These are phyloP conservation scores for Mucor indicus DNA, from an alignment of 371 early-diverging fungal species.

Conservation along the genomic window DNA sequence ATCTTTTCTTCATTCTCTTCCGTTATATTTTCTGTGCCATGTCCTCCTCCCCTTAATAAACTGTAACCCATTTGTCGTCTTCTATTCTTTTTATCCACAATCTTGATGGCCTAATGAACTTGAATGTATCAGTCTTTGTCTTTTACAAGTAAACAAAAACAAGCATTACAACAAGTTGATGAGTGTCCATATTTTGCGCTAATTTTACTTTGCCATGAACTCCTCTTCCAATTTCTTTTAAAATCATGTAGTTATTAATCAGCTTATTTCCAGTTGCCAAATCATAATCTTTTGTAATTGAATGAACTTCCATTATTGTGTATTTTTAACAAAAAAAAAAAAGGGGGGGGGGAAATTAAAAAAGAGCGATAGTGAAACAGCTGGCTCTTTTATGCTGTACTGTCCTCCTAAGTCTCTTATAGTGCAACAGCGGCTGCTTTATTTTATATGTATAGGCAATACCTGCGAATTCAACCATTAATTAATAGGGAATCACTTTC, in stretches of 20 bases:
- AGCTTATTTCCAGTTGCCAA: conserved; percentile 84
- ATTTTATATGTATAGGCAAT: no score
- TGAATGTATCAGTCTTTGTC: no score
- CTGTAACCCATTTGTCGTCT: conserved; percentile 62
- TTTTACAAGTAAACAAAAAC: no score
- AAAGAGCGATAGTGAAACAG: no score
- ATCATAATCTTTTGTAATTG: conserved; percentile 78
- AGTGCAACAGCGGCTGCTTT: no score
- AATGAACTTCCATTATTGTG: no score
- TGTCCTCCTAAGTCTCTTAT: no score
- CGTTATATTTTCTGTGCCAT: conserved; percentile 14
- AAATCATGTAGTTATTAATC: conserved; percentile 91
- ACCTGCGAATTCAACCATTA: no score
- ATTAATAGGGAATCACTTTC: no score
- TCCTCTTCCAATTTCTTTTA: conserved; percentile 91
- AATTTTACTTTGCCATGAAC: conserved; percentile 96
- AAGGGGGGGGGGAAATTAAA: no score
- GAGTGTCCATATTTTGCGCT: conserved; percentile 73
- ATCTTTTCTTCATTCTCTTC: conserved; percentile 83
- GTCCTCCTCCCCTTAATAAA: conserved; percentile 26
- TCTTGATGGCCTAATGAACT: conserved; percentile 77
- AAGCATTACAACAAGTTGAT: conserved; percentile 75
- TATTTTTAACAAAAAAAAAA: no score
- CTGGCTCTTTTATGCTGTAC: no score
- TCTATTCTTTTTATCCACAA: conserved; percentile 76